Conservation (phyloP, 257 asterid species). For the Solanum ossicruentum region DNA sequence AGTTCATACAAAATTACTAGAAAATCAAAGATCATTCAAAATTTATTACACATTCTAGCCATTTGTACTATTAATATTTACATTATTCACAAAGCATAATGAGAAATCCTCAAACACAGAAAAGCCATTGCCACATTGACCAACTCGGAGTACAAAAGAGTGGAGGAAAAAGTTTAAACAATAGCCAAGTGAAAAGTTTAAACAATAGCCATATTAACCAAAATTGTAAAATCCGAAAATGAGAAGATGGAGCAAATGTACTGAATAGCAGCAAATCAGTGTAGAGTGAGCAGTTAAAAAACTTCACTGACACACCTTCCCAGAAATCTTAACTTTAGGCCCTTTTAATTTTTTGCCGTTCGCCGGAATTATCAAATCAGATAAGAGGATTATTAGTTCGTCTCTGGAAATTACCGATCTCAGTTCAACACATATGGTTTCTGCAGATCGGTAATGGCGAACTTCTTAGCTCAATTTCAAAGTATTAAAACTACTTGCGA, state of each 20-base stretch:
- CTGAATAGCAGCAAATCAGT: not conserved
- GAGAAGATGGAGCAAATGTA: not conserved
- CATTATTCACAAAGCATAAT: no score
- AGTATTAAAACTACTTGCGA: constrained; percentile 70
- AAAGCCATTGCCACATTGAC: no score
- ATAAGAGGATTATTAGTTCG: not conserved
- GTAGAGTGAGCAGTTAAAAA: not conserved
- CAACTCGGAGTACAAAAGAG: no score
- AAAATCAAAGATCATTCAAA: not conserved
- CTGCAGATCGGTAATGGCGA: constrained; percentile 67
- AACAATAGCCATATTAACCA: not conserved
- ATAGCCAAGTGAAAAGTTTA: not conserved
- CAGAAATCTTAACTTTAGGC: not conserved
- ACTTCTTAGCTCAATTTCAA: constrained; percentile 90
- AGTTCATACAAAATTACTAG: not conserved
- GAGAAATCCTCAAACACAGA: no score
- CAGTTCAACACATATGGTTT: constrained; percentile 10
- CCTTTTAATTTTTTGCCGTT: not conserved
- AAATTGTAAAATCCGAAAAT: not conserved
- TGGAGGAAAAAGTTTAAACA: not conserved
- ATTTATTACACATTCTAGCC: not conserved
- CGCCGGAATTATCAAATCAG: not conserved
- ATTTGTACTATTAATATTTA: not conserved
- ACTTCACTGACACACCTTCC: not conserved
- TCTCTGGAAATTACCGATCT: not conserved